Evolutionary conservation across 768 basidiomycete genomes (phyloP).

Genomic region (Russula compacta): DNA sequence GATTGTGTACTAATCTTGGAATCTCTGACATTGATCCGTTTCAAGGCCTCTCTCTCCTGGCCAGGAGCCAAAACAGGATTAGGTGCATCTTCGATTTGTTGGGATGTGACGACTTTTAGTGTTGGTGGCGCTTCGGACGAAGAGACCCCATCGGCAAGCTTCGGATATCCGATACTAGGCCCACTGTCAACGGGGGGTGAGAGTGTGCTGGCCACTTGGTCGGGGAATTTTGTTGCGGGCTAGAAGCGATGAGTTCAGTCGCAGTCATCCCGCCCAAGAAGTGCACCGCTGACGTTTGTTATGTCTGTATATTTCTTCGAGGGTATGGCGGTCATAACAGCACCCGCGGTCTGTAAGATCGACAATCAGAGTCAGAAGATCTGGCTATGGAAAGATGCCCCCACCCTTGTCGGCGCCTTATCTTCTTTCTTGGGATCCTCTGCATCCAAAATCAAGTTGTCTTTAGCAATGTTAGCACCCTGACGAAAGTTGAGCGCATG

Average conservation of each 20-base stretch:
- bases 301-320: not conserved
- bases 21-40: not conserved
- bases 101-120: not conserved
- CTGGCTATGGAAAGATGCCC: not conserved
- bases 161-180: not conserved
- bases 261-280: not conserved
- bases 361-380: not conserved
- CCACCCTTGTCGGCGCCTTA: not conserved
- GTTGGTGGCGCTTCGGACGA: not conserved
- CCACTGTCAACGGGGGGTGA: not conserved
- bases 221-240: not conserved
- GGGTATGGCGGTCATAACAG: not conserved
- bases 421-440: not conserved
- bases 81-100: not conserved
- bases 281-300: slow-evolving; percentile 8
- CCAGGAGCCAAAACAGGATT: not conserved
- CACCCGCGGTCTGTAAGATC: not conserved
- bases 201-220: not conserved
- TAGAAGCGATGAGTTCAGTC: not conserved
- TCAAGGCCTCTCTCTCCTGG: not conserved
- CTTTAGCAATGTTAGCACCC: slow-evolving; percentile 9
- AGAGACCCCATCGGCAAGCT: not conserved
- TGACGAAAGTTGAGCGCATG: not conserved
- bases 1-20: not conserved
- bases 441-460: not conserved